phyloP scores from a whole-genome alignment of 129 eudicot species.

The Centaurea solstitialis region DNA sequence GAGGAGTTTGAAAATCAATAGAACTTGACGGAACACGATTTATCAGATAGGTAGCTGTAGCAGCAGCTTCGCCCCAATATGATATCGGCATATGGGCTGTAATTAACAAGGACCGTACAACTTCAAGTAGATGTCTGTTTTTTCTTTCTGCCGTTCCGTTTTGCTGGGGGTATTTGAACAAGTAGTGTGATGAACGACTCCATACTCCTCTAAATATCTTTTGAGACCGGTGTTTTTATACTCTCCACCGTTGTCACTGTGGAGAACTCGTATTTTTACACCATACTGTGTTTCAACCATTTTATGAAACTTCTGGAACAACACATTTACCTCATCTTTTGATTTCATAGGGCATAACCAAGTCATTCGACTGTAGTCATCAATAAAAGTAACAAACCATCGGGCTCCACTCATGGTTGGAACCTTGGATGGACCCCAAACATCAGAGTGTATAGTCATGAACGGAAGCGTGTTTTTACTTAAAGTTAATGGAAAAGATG shows the following conservation, averaged over 20 bases:
- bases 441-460: slow-evolving; percentile 5
- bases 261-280: slow-evolving; percentile 17
- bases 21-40: slow-evolving; percentile 15
- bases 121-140: slow-evolving; percentile 16
- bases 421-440: not conserved
- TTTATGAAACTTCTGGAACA: not conserved
- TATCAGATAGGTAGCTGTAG: slow-evolving; percentile 6
- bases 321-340: not conserved
- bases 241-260: slow-evolving; percentile 30
- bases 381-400: not conserved
- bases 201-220: not conserved
- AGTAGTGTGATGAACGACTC: slow-evolving; percentile 13
- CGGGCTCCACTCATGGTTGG: slow-evolving; percentile 1
- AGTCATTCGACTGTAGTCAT: not conserved
- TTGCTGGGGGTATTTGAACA: slow-evolving; percentile 26
- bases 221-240: not conserved
- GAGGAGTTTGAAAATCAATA: slow-evolving; percentile 15
- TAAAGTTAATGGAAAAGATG: not conserved
- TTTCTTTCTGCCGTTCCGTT: slow-evolving; percentile 28
- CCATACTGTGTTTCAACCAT: not conserved
- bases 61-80: slow-evolving; percentile 32
- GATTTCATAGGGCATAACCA: not conserved
- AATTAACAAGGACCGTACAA: slow-evolving; percentile 15
- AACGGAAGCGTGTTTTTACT: not conserved
- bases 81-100: slow-evolving; percentile 13